These are phyloP conservation scores for Nakazawaea holstii DNA, from an alignment of 805 yeast species.

Conservation along the genomic window DNA sequence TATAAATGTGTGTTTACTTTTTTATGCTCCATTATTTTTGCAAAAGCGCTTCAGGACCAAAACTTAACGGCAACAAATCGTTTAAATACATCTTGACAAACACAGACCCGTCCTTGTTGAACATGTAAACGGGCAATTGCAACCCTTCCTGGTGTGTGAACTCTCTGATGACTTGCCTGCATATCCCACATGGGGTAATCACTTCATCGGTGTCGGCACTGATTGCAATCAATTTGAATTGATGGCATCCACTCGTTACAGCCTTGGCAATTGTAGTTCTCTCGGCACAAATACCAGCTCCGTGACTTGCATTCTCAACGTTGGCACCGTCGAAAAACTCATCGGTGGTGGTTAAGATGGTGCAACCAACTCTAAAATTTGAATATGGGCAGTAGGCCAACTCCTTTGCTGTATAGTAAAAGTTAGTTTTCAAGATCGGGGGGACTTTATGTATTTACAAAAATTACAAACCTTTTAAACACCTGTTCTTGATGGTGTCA, in stretches of 20 bases:
- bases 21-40: slow-evolving; percentile 1
- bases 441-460: background rate
- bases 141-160: slow-evolving; percentile 42
- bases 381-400: slow-evolving; percentile 68
- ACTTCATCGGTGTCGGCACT: slow-evolving; percentile 54
- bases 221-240: slow-evolving; percentile 59
- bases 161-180: slow-evolving; percentile 86
- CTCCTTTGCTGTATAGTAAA: slow-evolving; percentile 34
- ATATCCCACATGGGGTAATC: slow-evolving; percentile 89
- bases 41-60: slow-evolving; percentile 71
- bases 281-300: slow-evolving; percentile 74
- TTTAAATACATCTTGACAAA: slow-evolving; percentile 42
- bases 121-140: slow-evolving; percentile 61
- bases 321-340: slow-evolving; percentile 68
- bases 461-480: slow-evolving; percentile 10
- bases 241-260: slow-evolving; percentile 33
- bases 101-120: slow-evolving; percentile 44
- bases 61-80: slow-evolving; percentile 75
- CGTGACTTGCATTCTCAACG: slow-evolving; percentile 90
- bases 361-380: slow-evolving; percentile 80
- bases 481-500: slow-evolving; percentile 15
- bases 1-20: background rate
- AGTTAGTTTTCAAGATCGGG: background rate
- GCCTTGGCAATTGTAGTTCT: slow-evolving; percentile 59
- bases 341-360: slow-evolving; percentile 49